Conservation (phyloP, 2,329 filamentous ascomycete species). For the Fusarium sp. region DNA sequence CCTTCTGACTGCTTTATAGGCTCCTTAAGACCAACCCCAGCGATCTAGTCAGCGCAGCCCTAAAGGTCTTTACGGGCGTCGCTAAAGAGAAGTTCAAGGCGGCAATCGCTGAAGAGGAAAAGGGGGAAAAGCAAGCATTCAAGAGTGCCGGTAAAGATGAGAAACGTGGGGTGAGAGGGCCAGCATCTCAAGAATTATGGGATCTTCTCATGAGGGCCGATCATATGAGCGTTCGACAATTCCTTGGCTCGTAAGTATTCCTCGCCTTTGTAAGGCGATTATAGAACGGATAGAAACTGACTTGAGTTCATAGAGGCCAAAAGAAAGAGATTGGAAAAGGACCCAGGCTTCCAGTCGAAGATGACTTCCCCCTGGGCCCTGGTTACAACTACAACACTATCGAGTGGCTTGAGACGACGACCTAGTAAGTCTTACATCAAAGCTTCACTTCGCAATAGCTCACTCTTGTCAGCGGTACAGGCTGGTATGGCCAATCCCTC, state of each 20-base stretch:
- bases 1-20: neutral
- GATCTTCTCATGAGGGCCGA: neutral
- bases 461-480: neutral
- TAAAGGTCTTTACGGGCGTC: rapidly evolving
- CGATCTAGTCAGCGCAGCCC: neutral
- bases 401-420: rapidly evolving
- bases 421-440: neutral
- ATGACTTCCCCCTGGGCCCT: rapidly evolving
- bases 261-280: no score
- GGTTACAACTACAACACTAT: neutral
- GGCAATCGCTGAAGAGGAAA: neutral
- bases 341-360: rapidly evolving
- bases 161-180: rapidly evolving
- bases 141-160: rapidly evolving
- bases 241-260: neutral
- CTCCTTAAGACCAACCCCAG: neutral
- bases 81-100: neutral
- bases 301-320: neutral
- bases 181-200: neutral
- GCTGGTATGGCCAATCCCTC: neutral
- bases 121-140: neutral
- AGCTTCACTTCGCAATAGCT: rapidly evolving
- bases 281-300: neutral
- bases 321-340: rapidly evolving
- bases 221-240: neutral